These are phyloP conservation scores for Nannochloropsis salina DNA, from an alignment of 108 stramenopile species.

Conservation along the genomic window DNA sequence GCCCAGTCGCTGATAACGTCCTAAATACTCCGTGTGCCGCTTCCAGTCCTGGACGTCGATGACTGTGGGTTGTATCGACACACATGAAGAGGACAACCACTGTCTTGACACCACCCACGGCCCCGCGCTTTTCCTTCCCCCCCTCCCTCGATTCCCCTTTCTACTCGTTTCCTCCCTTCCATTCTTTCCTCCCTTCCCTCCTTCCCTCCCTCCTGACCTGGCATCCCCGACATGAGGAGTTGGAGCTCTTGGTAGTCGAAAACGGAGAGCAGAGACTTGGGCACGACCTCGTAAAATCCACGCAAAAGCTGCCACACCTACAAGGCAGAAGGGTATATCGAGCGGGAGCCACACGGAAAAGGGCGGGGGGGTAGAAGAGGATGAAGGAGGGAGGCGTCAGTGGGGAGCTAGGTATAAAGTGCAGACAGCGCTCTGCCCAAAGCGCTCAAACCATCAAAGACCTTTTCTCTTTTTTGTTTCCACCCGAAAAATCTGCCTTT, in stretches of 20 bases:
- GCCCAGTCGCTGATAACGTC: conserved; percentile 7
- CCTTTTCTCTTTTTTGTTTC: too few species aligned
- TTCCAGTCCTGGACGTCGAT: conserved; percentile 39
- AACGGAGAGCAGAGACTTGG: conserved; percentile 23
- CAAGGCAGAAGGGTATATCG: too few species aligned
- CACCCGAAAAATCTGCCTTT: not conserved
- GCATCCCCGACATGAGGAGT: conserved; percentile 30
- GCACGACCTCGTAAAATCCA: conserved; percentile 78
- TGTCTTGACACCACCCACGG: not conserved
- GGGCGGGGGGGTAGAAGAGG: too few species aligned
- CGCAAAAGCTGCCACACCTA: conserved; percentile 51
- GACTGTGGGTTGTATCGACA: not conserved
- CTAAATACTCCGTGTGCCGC: conserved; percentile 30
- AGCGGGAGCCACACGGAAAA: too few species aligned
- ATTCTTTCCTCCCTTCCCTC: not conserved
- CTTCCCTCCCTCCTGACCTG: not conserved
- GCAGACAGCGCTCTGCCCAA: too few species aligned
- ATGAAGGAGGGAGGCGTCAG: too few species aligned
- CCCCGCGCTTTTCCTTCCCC: not conserved
- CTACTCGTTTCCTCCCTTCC: not conserved
- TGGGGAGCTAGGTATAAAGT: too few species aligned
- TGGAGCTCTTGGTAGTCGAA: conserved; percentile 38
- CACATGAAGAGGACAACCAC: not conserved
- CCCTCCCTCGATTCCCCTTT: not conserved
- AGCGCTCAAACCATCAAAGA: too few species aligned